Evolutionary conservation across 768 basidiomycete genomes (phyloP), one percentile per base, ranked within the genome.

Genomic region (Pilatotrama ljubarskyi): DNA sequence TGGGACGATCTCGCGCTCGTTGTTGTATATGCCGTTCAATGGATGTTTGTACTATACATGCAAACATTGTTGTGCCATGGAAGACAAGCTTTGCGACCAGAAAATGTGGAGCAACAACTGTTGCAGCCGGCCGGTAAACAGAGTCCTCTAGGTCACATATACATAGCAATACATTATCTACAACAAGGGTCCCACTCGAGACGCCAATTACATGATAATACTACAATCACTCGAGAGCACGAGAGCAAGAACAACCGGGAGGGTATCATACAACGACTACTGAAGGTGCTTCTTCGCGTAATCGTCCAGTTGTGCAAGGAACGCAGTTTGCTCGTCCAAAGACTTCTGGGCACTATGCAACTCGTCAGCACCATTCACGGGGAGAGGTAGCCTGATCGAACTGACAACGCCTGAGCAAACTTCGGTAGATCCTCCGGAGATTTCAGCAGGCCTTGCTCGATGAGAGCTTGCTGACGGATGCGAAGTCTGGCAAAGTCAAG

Each of bases 351-450:
- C 58, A 41, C 71, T 72, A 56, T 24, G 1, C 20, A 13, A 17
- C 7, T 42, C 2, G 17, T n/a, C 14, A 49, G 43, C 26, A 22
- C 9, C 22, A 13, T 17, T 41, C 18, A 43, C 15, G n/a, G 24
- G 10, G 13, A 44, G n/a, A 24, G 18, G 22, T n/a, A 9, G 26
- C 2, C 15, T 9, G 14, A 32, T 6, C 24, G 24, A 1, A 79
- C 86, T 73, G 63, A 90, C 88, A 91, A 90, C 32, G 82, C 76
- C 55, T 79, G 77, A 7, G 88, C 89, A 67, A 67, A 91, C 3
- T 66, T 63, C 1, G 82, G 73, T 3, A 88, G 71, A 42, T 88
- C 81, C 11, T 73, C 74, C 6, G 82, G 77, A 35, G 73, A 72
- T 49, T 76, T 77, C 66, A 91, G 82, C 70, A 85, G 78, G 10